Evolutionary conservation across 2,329 filamentous ascomycete genomes (phyloP), one percentile per base, ranked within the genome.

Genomic region (Neurospora crassa): DNA sequence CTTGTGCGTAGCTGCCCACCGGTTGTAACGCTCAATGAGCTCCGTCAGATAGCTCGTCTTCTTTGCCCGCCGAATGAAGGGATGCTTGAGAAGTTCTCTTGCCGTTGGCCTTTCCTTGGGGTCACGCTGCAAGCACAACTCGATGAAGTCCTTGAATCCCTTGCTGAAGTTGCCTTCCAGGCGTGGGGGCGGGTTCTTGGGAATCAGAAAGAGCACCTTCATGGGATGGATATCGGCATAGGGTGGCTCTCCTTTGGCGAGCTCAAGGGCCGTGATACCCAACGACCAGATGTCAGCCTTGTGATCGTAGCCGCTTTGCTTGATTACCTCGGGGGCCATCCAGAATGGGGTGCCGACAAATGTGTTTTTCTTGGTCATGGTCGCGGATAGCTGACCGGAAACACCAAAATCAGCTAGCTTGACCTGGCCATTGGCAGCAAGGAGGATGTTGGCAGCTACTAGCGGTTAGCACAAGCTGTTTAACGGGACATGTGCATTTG

Each of bases 301-400:
- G 83, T 97, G 93, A 80, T 97, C 95, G 83, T 98, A 97, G 68
- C 95, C 95, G 71, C 94, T 97, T 81, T 99, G 95, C 83, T 97
- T 97, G 81, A 99, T 99, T 70, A 98, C 95, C 82, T 99, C 95
- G 12, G 95, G 95, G 2, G 96, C 95, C 95, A 99, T 99, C 96
- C 96, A 99, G 80, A 98, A 99, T 1, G 96, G 95, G 0, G 95
- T 98, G 42, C 96, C 96, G 41, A 99, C 95, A 80, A 98, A 99
- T 0, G 95, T 98, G 79, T 98, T 98, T 84, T 98, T 98, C 86
- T 98, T 98, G 74, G 95, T 97, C 94, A 98, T 98, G 68, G 95
- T 99, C 7, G 95, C 95, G 11, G 95, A 96, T 29, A 98, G 87
- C 82, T 98, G 96, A 40, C 95, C 95, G 1, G 95, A 97, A 7